Evolutionary conservation across 1,139 yeast species (phyloP).

Genomic region (Kodamaea ohmeri): DNA sequence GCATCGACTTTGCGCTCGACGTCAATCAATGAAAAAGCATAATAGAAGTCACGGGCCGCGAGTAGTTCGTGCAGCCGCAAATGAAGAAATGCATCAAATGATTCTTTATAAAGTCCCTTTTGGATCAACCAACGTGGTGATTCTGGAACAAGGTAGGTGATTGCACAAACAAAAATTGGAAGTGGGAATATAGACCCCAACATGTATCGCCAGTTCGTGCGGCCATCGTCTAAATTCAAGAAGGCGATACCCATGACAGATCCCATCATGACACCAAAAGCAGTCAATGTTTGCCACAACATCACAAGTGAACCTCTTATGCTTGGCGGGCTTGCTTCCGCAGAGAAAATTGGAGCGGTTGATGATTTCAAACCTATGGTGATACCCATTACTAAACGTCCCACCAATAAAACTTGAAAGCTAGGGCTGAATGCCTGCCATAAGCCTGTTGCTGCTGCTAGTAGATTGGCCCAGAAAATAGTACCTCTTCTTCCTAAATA

Average conservation of each 20-base stretch:
- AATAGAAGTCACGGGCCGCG: conserved; percentile 10
- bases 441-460: conserved; percentile 21
- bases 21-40: conserved; percentile 7
- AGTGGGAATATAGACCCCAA: conserved; percentile 33
- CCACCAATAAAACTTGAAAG: conserved; percentile 21
- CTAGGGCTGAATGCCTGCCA: conserved; percentile 24
- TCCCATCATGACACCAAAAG: conserved; percentile 36
- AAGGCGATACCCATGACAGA: conserved; percentile 31
- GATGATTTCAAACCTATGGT: conserved; percentile 35
- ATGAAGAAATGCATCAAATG: conserved; percentile 18
- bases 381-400: conserved; percentile 29
- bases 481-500: conserved; percentile 22
- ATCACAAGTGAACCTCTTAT: conserved; percentile 29
- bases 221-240: conserved; percentile 38
- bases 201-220: conserved; percentile 35
- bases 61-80: conserved; percentile 7
- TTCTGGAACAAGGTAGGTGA: conserved; percentile 44
- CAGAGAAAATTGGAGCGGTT: conserved; percentile 27
- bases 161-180: conserved; percentile 19
- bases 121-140: conserved; percentile 55
- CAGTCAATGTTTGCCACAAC: conserved; percentile 39
- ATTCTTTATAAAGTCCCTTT: conserved; percentile 35
- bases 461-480: conserved; percentile 21
- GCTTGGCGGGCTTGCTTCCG: conserved; percentile 23
- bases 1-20: conserved; percentile 3